Conservation (phyloP, 2,329 filamentous ascomycete species). For the Chalara sp. region DNA sequence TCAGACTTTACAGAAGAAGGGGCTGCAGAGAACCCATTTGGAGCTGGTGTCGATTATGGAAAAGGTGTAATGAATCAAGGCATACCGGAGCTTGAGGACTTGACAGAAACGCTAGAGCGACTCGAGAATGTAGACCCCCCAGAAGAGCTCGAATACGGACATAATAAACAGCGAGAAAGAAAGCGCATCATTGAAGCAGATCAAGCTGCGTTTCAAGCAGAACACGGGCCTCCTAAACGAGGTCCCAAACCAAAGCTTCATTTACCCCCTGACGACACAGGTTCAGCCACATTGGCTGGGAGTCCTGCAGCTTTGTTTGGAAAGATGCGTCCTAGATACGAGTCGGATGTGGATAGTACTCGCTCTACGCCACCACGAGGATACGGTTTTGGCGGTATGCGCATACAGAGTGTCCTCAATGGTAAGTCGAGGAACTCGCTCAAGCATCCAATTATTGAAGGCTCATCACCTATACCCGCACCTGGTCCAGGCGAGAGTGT, state of each 20-base stretch:
- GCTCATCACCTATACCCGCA: constrained; percentile 54
- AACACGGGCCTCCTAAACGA: constrained; percentile 47
- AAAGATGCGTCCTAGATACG: constrained; percentile 56
- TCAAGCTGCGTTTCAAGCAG: constrained; percentile 40
- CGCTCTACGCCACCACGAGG: constrained; percentile 42
- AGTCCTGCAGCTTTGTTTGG: constrained; percentile 47
- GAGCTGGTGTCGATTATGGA: constrained; percentile 59
- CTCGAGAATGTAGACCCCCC: constrained; percentile 69
- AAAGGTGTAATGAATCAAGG: constrained; percentile 60
- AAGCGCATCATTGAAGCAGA: constrained; percentile 71
- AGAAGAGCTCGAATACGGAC: constrained; percentile 64
- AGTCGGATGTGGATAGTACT: constrained; percentile 46
- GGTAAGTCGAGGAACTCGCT: constrained; percentile 38
- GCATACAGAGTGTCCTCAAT: constrained; percentile 20
- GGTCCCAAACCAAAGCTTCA: constrained; percentile 33
- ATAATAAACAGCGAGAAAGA: constrained; percentile 66
- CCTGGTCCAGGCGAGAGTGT: constrained; percentile 24
- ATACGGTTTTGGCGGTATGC: constrained; percentile 27
- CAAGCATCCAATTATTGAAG: constrained; percentile 55
- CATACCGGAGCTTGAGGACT: constrained; percentile 58
- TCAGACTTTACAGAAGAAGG: constrained; percentile 88
- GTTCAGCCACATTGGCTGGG: constrained; percentile 33
- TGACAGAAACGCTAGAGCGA: constrained; percentile 59
- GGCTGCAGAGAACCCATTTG: constrained; percentile 86
- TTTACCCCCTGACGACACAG: constrained; percentile 29